Evolutionary conservation across 2,329 filamentous ascomycete genomes (phyloP), one percentile per base, ranked within the genome.

Genomic region (Arthrobotrys sphaeroides): DNA sequence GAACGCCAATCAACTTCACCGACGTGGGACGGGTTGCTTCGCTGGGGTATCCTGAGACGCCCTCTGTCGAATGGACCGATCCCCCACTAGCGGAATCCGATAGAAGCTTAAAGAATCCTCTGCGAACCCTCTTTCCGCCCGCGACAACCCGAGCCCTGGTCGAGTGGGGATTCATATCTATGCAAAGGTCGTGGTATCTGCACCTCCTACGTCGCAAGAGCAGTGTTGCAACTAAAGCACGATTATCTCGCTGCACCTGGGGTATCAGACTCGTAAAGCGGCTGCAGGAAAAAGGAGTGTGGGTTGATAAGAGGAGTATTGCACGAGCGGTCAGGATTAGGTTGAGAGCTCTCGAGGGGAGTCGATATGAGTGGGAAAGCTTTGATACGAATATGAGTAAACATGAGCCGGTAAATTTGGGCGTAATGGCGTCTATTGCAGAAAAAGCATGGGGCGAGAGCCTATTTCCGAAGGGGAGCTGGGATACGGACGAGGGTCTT

Each of bases 81-180:
- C 70, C 70, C 18, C 70, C 70, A 16, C 42, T 51, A 9, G 67
- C 43, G 36, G 28, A 62, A 38, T 64, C 62, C 10, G 53, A 53
- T 28, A 68, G 26, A 26, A 74, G 70, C 12, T 59, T 65, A 16
- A 51, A 42, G 42, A 77, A 78, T 43, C 79, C 78, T 0, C 49
- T 79, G n/a, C 73, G 78, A 13, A 51, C 59, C 4, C 36, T 80
- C 12, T 80, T 80, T 33, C 66, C 73, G 1, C 40, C 72, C 2
- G 62, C 64, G 13, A 72, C 77, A 9, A 61, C 79, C 24, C 62
- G 72, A 16, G 62, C 69, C 2, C 42, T 79, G 3, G 67, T 79
- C 26, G 77, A 78, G 40, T 80, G 78, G 78, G 78, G 79, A 2
- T 78, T 80, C 28, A 60, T 80, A 5, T 77, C 76, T 3, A 77